Evolutionary conservation across 2,329 filamentous ascomycete species (phyloP).

Genomic region (Colletotrichum sp.): DNA sequence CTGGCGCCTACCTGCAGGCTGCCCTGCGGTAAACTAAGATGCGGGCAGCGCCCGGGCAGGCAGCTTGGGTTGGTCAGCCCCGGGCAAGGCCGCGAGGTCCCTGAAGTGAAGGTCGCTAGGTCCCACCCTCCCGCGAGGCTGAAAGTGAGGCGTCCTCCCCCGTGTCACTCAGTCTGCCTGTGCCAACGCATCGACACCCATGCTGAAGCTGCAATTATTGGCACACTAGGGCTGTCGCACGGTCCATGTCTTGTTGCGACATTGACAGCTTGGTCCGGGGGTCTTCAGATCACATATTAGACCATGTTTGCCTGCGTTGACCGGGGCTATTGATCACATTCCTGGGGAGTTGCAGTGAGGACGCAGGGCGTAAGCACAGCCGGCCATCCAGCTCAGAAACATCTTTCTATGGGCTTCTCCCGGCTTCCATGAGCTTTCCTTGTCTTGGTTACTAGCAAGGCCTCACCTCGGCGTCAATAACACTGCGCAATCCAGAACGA

Average conservation of each 20-base stretch:
- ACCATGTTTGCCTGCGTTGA: neutral
- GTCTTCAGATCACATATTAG: neutral
- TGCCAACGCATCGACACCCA: slow-evolving; percentile 1
- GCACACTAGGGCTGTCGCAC: neutral
- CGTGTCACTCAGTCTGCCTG: neutral
- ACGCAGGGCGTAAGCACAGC: neutral
- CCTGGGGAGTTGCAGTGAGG: neutral
- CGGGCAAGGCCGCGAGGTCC: neutral
- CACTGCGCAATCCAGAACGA: neutral
- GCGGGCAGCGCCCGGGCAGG: neutral
- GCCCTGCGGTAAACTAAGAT: neutral
- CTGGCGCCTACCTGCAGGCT: neutral
- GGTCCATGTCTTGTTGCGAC: slow-evolving; percentile 3
- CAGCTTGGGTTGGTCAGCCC: neutral
- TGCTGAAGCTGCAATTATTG: neutral
- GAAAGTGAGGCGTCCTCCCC: neutral
- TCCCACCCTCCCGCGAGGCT: slow-evolving; percentile 1
- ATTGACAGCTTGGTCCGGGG: neutral
- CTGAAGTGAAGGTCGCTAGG: neutral
- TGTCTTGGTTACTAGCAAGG: neutral
- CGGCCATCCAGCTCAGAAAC: neutral
- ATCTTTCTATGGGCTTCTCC: neutral
- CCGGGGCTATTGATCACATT: neutral
- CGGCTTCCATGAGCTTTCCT: neutral
- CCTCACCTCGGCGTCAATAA: neutral